Percentiles rank a stretch among this genome's conserved stretches.
phyloP scores from a whole-genome alignment of 2,329 filamentous ascomycete genomes.

The Mariannaea sp. region DNA sequence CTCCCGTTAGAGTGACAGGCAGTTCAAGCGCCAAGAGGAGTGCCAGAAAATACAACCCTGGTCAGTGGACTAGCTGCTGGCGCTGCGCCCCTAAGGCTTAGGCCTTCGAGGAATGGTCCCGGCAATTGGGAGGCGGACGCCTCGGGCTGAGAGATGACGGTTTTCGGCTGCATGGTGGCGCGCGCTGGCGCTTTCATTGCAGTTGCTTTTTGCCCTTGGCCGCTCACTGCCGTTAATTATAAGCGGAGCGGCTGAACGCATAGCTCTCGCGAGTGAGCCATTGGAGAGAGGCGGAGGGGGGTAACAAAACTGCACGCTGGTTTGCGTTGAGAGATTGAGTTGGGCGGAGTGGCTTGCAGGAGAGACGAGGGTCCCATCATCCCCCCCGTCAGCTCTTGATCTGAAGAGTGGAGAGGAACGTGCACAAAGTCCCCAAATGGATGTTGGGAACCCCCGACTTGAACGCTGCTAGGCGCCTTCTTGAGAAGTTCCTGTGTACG shows the following conservation, averaged over 20 bases:
- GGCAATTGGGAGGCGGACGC: constrained; percentile 13
- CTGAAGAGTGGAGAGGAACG: neutral
- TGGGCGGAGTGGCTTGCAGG: constrained; percentile 10
- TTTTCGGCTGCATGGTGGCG: constrained; percentile 11
- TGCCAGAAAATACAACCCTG: constrained; percentile 24
- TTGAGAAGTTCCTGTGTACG: neutral
- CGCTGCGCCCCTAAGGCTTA: constrained; percentile 20
- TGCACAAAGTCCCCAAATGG: neutral
- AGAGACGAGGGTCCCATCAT: neutral
- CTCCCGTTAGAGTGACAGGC: constrained; percentile 18
- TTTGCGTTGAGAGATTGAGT: constrained; percentile 16
- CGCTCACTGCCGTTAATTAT: constrained; percentile 7
- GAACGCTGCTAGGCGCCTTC: constrained; percentile 3
- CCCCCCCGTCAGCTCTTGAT: constrained; percentile 3
- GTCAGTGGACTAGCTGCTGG: constrained; percentile 16
- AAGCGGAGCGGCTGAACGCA: constrained; percentile 21
- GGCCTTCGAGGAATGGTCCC: constrained; percentile 22
- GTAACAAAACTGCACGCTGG: constrained; percentile 14
- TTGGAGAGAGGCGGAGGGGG: constrained; percentile 13
- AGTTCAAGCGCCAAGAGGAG: constrained; percentile 17
- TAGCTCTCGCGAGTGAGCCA: constrained; percentile 16
- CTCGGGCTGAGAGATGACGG: no score
- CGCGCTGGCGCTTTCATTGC: constrained; percentile 1
- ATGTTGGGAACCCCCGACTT: neutral
- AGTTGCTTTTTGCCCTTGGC: constrained; percentile 1